Evolutionary conservation across 192 early-diverging fungal genomes (phyloP).

Genomic region (Coemansia asiatica): DNA sequence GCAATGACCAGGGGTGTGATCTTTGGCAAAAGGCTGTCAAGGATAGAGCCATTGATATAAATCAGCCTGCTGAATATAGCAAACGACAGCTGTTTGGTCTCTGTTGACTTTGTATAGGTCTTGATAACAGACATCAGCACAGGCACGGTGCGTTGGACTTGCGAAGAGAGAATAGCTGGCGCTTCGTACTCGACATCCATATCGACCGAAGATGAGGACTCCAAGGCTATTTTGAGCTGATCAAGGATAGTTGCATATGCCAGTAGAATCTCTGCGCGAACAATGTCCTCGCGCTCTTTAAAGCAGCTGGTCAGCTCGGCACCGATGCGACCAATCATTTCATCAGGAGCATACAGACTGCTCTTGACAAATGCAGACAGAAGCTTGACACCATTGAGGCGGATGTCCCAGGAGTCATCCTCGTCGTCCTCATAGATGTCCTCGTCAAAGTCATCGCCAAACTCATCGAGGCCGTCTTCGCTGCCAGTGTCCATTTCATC

Average conservation of each 20-base stretch:
- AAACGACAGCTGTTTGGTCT: conserved; percentile 53
- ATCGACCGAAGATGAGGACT: background rate
- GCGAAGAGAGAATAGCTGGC: conserved; percentile 16
- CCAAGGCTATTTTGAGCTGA: conserved; percentile 1
- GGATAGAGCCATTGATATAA: conserved; percentile 5
- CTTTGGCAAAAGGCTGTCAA: conserved; percentile 21
- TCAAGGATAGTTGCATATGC: conserved; percentile 31
- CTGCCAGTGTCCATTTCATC: conserved; percentile 31
- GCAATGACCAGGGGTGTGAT: conserved; percentile 23
- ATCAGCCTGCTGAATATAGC: conserved; percentile 29
- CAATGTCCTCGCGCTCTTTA: conserved; percentile 46
- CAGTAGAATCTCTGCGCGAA: conserved; percentile 40
- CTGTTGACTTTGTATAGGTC: conserved; percentile 30
- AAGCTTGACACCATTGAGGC: conserved; percentile 46
- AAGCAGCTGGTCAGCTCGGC: conserved; percentile 24
- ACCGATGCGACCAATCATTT: conserved; percentile 28
- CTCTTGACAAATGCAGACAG: conserved; percentile 34
- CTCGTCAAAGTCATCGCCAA: conserved; percentile 49
- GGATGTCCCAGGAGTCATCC: conserved; percentile 46
- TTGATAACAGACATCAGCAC: conserved; percentile 31
- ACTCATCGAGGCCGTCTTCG: conserved; percentile 40
- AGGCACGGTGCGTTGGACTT: conserved; percentile 26
- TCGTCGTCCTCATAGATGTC: conserved; percentile 50
- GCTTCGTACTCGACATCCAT: conserved; percentile 29
- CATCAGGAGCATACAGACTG: conserved; percentile 12